These are phyloP conservation scores for Dalbergia cultrata DNA, from an alignment of 306 rosid species.

Conservation along the genomic window DNA sequence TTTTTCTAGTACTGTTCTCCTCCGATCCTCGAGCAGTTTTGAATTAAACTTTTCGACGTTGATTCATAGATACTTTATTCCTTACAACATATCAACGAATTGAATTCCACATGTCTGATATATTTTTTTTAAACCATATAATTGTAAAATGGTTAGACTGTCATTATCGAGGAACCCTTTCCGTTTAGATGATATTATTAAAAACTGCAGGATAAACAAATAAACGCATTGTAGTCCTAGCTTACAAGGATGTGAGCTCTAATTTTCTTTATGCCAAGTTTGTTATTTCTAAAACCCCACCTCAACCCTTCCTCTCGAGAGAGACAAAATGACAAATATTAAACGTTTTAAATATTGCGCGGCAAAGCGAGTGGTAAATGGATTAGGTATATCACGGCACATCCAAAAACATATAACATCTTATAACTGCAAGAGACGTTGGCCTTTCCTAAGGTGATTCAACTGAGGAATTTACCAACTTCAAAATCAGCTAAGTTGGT, in stretches of 20 bases:
- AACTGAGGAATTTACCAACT: conserved; percentile 60
- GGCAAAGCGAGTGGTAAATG: conserved; percentile 44
- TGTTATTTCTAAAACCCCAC: conserved; percentile 10
- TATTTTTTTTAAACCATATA: not conserved
- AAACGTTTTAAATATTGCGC: not conserved
- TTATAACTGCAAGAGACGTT: not conserved
- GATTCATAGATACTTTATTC: no score
- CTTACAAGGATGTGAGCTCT: not conserved
- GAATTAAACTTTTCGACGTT: no score
- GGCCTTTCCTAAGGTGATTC: conserved; percentile 35
- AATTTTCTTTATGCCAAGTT: conserved; percentile 16
- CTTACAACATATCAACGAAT: not conserved
- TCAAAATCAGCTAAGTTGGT: conserved; percentile 40
- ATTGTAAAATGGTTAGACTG: conserved; percentile 24
- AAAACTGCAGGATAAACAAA: conserved; percentile 18
- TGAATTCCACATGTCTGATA: not conserved
- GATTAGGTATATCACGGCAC: conserved; percentile 65
- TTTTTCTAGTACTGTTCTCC: no score
- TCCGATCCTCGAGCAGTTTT: no score
- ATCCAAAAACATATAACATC: conserved; percentile 25
- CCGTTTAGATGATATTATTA: conserved; percentile 24
- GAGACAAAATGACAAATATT: conserved; percentile 24
- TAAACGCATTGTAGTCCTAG: not conserved
- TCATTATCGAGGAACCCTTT: conserved; percentile 38
- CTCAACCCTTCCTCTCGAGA: conserved; percentile 32